Evolutionary conservation across 192 early-diverging fungal genomes (phyloP).

Genomic region (Chytriomyces confervae): DNA sequence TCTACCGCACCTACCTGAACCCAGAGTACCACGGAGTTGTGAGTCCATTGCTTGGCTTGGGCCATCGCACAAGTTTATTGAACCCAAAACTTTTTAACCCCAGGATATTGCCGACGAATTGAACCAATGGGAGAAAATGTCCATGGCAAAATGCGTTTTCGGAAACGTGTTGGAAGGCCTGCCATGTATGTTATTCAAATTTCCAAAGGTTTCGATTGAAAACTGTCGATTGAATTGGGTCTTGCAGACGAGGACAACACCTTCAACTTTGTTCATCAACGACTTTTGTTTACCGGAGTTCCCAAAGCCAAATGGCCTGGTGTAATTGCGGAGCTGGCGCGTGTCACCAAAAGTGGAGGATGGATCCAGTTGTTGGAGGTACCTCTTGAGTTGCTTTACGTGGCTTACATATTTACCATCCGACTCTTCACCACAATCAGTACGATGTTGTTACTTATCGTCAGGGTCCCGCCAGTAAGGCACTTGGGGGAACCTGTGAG

Average conservation of each 20-base stretch:
- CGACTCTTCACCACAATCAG: neutral
- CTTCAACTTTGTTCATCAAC: constrained; percentile 58
- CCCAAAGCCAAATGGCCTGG: constrained; percentile 46
- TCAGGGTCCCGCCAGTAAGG: neutral
- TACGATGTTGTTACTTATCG: neutral
- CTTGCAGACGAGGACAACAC: constrained; percentile 45
- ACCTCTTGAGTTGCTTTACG: constrained; percentile 1
- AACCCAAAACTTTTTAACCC: neutral
- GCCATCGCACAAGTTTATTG: neutral
- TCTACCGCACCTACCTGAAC: neutral
- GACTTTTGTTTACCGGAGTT: constrained; percentile 47
- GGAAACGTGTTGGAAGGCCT: constrained; percentile 31
- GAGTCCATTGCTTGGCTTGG: neutral
- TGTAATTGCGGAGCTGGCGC: constrained; percentile 52
- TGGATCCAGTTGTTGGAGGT: constrained; percentile 54
- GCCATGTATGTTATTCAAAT: constrained; percentile 6
- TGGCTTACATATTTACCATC: neutral
- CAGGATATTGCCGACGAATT: constrained; percentile 17
- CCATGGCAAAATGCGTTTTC: neutral
- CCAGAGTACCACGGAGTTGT: constrained; percentile 9
- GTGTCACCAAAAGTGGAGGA: constrained; percentile 60
- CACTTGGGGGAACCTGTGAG: constrained; percentile 9
- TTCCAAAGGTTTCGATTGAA: neutral
- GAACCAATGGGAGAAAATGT: neutral
- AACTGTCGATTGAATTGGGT: neutral